A percentile compares a stretch with the other conserved stretches of the same genome.
Evolutionary conservation across 108 stramenopile species (phyloP).

Genomic region (Pseudonitzschia delicatissima): DNA sequence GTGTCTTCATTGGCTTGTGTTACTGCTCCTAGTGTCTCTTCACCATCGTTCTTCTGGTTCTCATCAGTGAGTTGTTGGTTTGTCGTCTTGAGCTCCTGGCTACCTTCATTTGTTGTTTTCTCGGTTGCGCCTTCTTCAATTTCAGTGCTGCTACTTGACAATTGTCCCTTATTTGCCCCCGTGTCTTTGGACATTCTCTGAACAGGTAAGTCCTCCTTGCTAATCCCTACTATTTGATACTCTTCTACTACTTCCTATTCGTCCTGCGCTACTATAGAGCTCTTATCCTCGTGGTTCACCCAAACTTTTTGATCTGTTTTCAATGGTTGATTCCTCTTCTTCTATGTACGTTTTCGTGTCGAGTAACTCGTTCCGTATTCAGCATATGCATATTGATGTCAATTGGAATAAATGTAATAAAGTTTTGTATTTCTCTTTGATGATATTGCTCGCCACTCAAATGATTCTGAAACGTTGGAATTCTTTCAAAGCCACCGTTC

Average conservation of each 20-base stretch:
- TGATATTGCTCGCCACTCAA: background rate
- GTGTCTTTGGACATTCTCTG: slow-evolving; percentile 31
- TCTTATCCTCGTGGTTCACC: background rate
- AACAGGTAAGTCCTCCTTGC: slow-evolving; percentile 3
- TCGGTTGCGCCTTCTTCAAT: slow-evolving; percentile 12
- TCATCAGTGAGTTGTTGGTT: background rate
- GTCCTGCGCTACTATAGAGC: background rate
- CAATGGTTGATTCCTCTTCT: background rate
- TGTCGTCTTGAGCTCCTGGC: background rate
- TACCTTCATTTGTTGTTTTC: background rate
- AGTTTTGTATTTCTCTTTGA: background rate
- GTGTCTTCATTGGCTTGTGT: background rate
- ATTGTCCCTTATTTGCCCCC: slow-evolving; percentile 15
- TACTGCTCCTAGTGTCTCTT: background rate
- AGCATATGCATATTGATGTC: slow-evolving; percentile 7
- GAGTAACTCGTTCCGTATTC: slow-evolving; percentile 1
- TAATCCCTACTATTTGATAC: background rate
- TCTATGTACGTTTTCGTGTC: background rate
- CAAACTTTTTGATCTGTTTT: background rate
- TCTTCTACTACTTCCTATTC: background rate
- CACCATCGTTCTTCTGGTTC: background rate
- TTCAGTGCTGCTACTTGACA: slow-evolving; percentile 14
- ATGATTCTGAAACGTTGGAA: too few relatives aligned
- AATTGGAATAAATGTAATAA: background rate
- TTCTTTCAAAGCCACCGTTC: too few relatives aligned